These are phyloP conservation scores for Pilobolus umbonatus DNA, from an alignment of 192 early-diverging fungal species.

Conservation along the genomic window DNA sequence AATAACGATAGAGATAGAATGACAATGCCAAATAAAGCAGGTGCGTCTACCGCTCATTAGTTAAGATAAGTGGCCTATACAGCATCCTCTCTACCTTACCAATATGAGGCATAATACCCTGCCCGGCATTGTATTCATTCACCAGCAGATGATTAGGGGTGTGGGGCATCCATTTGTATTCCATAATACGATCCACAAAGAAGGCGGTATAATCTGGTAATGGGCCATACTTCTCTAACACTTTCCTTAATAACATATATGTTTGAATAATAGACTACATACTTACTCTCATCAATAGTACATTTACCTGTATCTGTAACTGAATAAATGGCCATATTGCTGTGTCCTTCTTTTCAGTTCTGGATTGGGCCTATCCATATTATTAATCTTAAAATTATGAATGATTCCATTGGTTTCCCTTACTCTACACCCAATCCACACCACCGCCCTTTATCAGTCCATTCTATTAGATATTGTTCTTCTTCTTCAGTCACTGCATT, in stretches of 20 bases:
- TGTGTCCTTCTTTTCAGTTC: constrained; percentile 65
- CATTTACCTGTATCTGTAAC: constrained; percentile 51
- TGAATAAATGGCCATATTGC: constrained; percentile 65
- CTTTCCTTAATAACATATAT: constrained; percentile 31
- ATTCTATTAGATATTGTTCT: constrained; percentile 38
- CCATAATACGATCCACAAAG: constrained; percentile 41
- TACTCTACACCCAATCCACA: constrained; percentile 48
- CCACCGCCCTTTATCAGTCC: constrained; percentile 45
- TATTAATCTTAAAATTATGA: not conserved
- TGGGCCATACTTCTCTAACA: constrained; percentile 47
- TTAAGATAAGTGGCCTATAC: not conserved
- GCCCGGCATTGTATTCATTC: constrained; percentile 65
- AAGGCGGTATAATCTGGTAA: constrained; percentile 45
- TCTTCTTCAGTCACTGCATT: constrained; percentile 48
- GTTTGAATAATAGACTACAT: not conserved
- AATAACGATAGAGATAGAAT: constrained; percentile 58
- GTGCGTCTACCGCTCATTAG: constrained; percentile 33
- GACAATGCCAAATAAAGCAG: constrained; percentile 55
- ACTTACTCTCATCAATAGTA: not conserved
- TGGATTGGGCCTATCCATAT: constrained; percentile 46
- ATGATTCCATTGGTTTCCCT: not conserved
- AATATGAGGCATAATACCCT: constrained; percentile 62
- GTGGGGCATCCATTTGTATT: constrained; percentile 32
- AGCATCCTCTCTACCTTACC: constrained; percentile 13
- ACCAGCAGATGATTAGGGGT: constrained; percentile 52